phyloP scores from a whole-genome alignment of 192 early-diverging fungal species.

The Backusella australiensis region DNA sequence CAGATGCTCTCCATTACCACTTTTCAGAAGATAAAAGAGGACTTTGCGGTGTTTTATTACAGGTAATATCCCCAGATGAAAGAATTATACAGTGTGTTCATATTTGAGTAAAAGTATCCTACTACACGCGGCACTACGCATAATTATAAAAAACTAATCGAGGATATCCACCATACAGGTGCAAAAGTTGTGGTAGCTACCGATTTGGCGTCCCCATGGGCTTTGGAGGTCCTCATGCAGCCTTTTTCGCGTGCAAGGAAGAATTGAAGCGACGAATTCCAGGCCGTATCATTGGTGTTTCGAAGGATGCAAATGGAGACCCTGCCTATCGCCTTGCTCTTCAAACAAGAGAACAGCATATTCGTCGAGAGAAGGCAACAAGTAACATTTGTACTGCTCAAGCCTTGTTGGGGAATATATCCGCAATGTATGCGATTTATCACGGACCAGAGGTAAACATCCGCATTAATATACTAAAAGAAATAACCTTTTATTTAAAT shows the following conservation, averaged over 20 bases:
- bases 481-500: not conserved
- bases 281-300: conserved; percentile 94
- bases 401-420: conserved; percentile 98
- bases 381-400: conserved; percentile 99
- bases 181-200: conserved; percentile 91
- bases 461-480: not conserved
- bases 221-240: conserved; percentile 98
- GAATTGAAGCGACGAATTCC: conserved; percentile 94
- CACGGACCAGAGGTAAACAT: conserved; percentile 81
- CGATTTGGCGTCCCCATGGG: conserved; percentile 98
- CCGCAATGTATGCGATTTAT: conserved; percentile 99
- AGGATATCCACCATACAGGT: conserved; percentile 74
- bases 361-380: conserved; percentile 98
- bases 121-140: conserved; percentile 81
- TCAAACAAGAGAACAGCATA: conserved; percentile 99
- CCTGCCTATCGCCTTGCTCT: conserved; percentile 91
- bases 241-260: conserved; percentile 94
- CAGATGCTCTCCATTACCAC: conserved; percentile 77
- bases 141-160: conserved; percentile 79
- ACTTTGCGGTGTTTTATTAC: conserved; percentile 87
- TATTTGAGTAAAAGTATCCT: conserved; percentile 71
- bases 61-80: conserved; percentile 45
- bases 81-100: not conserved
- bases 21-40: conserved; percentile 72
- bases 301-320: conserved; percentile 87